Evolutionary conservation across 2,329 filamentous ascomycete species (phyloP), one percentile per base, ranked within the genome.

Genomic region (Chrysosporium queenslandicum): DNA sequence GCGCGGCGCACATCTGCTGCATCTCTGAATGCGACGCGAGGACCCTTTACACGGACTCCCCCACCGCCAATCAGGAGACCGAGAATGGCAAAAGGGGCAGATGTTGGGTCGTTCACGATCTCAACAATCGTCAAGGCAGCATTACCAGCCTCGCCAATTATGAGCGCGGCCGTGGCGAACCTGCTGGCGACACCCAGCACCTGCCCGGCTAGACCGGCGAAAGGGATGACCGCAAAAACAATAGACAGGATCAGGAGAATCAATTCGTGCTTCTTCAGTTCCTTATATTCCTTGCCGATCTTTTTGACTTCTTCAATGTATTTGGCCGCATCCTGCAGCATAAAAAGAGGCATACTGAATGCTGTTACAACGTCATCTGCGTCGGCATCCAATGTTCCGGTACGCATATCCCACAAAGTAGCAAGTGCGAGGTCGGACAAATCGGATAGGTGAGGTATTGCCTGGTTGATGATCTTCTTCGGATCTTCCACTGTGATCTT

Each of bases 281-380:
- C 40, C 20, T 51, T 20, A 2, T 51, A 39, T 20, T 51, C 49
- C n/a, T 52, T 52, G 27, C 49, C 49, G 29, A 52, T 52, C n/a
- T 52, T 43, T 16, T 43, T 51, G n/a, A 51, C 36, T 8, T 51
- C 40, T 12, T 41, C 23, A n/a, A 51, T 51, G 2, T 37, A 51
- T 12, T 51, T 34, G 39, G 27, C 30, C 14, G 48, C 40, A 8
- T 52, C 39, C 14, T 52, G 49, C 9, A 52, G 40, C 49, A 52
- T 52, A 27, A 52, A 45, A 16, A 45, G 9, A 12, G 49, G 49
- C 39, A 52, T 46, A 18, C 47, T 30, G 21, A 50, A 16, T 7
- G 47, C 16, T 1, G 21, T 50, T 5, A 21, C 32, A 14, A 52
- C 49, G 9, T 46, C 49, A 3, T 21, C 40, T 4, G 18, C n/a